phyloP scores from a whole-genome alignment of 306 rosid genomes.

The Inga leiocalycina region DNA sequence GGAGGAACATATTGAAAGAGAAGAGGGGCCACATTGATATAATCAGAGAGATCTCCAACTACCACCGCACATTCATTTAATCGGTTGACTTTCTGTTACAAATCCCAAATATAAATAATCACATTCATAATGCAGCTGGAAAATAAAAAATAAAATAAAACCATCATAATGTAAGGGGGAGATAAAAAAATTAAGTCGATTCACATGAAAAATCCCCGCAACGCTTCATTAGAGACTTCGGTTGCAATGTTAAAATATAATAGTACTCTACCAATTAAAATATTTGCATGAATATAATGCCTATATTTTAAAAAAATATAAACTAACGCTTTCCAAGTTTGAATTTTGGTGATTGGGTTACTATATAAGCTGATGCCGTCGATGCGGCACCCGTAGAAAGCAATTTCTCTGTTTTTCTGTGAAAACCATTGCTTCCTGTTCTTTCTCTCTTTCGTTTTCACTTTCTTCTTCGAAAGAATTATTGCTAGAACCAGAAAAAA shows the following conservation, averaged over 20 bases:
- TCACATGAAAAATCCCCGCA: background rate
- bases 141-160: background rate
- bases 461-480: background rate
- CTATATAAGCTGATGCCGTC: constrained; percentile 9
- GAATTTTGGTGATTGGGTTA: background rate
- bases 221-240: background rate
- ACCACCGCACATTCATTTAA: background rate
- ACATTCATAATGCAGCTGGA: constrained; percentile 1
- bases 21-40: background rate
- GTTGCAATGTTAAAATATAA: background rate
- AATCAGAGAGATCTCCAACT: background rate
- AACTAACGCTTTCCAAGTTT: background rate
- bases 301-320: background rate
- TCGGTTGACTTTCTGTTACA: background rate
- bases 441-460: background rate
- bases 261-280: background rate
- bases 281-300: background rate
- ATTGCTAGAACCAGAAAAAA: background rate
- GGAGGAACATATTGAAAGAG: background rate
- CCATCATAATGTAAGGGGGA: background rate
- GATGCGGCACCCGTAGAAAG: background rate
- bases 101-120: background rate
- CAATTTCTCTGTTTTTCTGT: background rate
- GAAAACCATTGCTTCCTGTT: background rate
- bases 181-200: background rate